Base-by-base conservation (phyloP, 2,329 filamentous ascomycete species). In the Camillea tinctor region DNA sequence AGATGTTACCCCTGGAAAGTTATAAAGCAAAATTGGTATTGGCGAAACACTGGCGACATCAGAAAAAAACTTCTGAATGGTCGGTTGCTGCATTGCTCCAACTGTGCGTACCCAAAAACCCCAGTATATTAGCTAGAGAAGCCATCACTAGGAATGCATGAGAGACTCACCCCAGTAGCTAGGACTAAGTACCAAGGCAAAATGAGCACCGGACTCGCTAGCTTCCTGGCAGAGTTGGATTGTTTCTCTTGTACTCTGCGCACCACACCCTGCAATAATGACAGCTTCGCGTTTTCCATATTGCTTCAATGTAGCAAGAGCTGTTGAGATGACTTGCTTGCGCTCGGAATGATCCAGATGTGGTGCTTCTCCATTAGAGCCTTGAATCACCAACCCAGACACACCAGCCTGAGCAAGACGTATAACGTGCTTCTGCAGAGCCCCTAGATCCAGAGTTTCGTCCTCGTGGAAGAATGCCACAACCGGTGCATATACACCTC, bases 351-450 rank as follows among this genome's bases (percentile, higher is more conserved):
- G 80, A 50, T 84, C 84, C 4, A 92, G 79, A 61, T 90, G 88
- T 2, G 90, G 88, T 8, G 89, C 87, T 75, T 92, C 89, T 66
- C 89, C 89, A 67, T 91, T 92, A 65, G 87, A 89, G 55, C 89
- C 89, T 70, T 90, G 88, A 50, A 87, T 85, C 52, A 90, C 86
- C 60, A 92, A 75, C 72, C 54, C 26, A n/a, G 24, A 59, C 64
- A 69, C 71, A 59, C 67, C 54, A 20, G 57, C 59, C 50, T 61
- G 60, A 7, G 64, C 65, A 9, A 65, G 60, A 20, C 64, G 64
- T 40, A 80, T 72, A 2, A 83, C 84, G 60, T 77, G 74, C 44
- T 75, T 76, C 57, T 75, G 74, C 44, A 77, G 77, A 15, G 80
- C 77, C 9, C 71, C 64, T 15, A 81, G 64, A 62, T 85, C 82